Percentiles rank a stretch among this genome's conserved stretches.
Evolutionary conservation across 495 filamentous ascomycete species (phyloP).

Genomic region (Aspergillus affinis): DNA sequence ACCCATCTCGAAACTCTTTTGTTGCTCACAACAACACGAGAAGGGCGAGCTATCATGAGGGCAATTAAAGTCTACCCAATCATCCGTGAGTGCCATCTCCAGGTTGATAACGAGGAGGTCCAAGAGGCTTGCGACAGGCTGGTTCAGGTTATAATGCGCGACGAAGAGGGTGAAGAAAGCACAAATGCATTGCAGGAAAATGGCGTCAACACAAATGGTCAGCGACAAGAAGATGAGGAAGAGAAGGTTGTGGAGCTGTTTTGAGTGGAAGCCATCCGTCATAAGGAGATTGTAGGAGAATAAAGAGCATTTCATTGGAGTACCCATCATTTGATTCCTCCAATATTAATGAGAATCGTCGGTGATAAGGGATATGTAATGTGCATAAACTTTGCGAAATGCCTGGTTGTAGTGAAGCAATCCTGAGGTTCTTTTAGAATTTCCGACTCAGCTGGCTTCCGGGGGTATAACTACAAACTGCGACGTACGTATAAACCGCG

Average conservation of each 20-base stretch:
- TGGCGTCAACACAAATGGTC: neutral
- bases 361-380: too few relatives aligned
- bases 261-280: conserved; percentile 6
- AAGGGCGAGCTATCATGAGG: conserved; percentile 71
- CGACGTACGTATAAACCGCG: too few relatives aligned
- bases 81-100: conserved; percentile 79
- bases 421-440: too few relatives aligned
- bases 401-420: too few relatives aligned
- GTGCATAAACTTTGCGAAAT: too few relatives aligned
- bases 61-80: conserved; percentile 83
- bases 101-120: conserved; percentile 77
- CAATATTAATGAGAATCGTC: too few relatives aligned
- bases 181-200: conserved; percentile 16
- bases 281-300: too few relatives aligned
- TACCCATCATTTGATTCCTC: too few relatives aligned
- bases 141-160: conserved; percentile 89
- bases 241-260: conserved; percentile 31
- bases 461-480: too few relatives aligned
- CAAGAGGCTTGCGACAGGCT: conserved; percentile 82
- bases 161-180: conserved; percentile 52
- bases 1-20: conserved; percentile 88
- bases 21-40: conserved; percentile 74
- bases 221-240: conserved; percentile 36
- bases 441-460: too few relatives aligned
- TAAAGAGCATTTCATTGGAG: too few relatives aligned